phyloP scores from a whole-genome alignment of 495 filamentous ascomycete species.

The Penicillium riverlandense region DNA sequence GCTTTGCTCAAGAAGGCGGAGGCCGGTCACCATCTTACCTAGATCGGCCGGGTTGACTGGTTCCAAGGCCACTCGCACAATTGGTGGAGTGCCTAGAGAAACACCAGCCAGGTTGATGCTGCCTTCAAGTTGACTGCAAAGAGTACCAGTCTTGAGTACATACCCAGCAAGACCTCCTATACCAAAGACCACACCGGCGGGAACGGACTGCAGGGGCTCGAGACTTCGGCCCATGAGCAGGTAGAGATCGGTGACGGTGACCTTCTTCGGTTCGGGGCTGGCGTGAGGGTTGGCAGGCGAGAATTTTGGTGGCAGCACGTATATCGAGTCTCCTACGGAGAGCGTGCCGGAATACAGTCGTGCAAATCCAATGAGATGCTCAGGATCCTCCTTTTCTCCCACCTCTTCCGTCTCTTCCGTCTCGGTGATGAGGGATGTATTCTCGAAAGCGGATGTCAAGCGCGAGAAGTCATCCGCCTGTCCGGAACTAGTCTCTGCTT shows the following conservation, averaged over 20 bases:
- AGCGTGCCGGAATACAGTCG: slow-evolving; percentile 87
- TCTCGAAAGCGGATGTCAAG: slow-evolving; percentile 49
- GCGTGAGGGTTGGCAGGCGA: slow-evolving; percentile 70
- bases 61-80: slow-evolving; percentile 91
- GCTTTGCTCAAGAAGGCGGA: slow-evolving; percentile 84
- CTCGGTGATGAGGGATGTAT: slow-evolving; percentile 41
- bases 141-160: slow-evolving; percentile 88
- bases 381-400: slow-evolving; percentile 55
- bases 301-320: slow-evolving; percentile 89
- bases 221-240: slow-evolving; percentile 91
- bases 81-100: slow-evolving; percentile 69
- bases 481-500: slow-evolving; percentile 48
- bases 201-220: slow-evolving; percentile 75
- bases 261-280: slow-evolving; percentile 70
- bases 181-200: slow-evolving; percentile 94
- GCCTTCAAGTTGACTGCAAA: slow-evolving; percentile 83
- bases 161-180: slow-evolving; percentile 86
- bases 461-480: slow-evolving; percentile 31
- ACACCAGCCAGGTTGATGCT: slow-evolving; percentile 90
- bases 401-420: slow-evolving; percentile 26
- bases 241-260: slow-evolving; percentile 83
- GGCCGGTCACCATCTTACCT: slow-evolving; percentile 84
- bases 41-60: slow-evolving; percentile 82
- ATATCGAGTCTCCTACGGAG: slow-evolving; percentile 82
- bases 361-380: slow-evolving; percentile 92